Evolutionary conservation across 176 grass and related monocot genomes (phyloP), one percentile per base, ranked within the genome.

Genomic region (Musa schizocarpa): DNA sequence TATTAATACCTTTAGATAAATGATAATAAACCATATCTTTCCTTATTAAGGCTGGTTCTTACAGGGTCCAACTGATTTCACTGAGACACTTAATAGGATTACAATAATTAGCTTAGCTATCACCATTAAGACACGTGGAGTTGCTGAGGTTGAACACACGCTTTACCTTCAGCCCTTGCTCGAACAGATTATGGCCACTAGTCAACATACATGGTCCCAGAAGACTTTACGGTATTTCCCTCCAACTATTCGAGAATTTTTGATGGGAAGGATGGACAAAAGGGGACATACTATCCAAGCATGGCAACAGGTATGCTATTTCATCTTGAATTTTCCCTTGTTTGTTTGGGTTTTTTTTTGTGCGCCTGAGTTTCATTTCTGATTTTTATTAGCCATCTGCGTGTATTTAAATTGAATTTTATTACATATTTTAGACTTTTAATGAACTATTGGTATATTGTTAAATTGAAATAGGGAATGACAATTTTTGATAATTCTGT

Each of bases 91-190:
- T 85, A 98, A 98, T 65, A 86, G 94, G 65, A 98, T 91, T 89
- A 98, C 94, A 9, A 98, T 98, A 90, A 93, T 98, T 83, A 98
- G 94, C 85, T 90, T 98, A 69, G 94, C 94, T 59, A 93, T 98
- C 66, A 98, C 94, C 48, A 98, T 98, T 43, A 98, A 93, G 84
- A 98, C 94, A 68, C 90, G 90, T 69, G 94, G 94, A 65, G 90
- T 98, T 80, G 94, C 90, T 53, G 94, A 98, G 82, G 94, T 98
- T 53, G 94, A 98, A 80, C 94, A 98, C 68, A 84, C 89, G 82
- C 81, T 98, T 87, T 91, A 98, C 82, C 88, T 98, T 83, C 88
- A 91, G 75, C 88, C 94, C 1, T 90, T 98, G 68, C 72, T 98
- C 22, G 94, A 98, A 73, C 94, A 98, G 86, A 98, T 98, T 83